Percentiles rank a stretch among this genome's conserved stretches.
Evolutionary conservation across 225 moss, liverwort and hornwort genomes (phyloP).

Genomic region (Lunularia cruciata): DNA sequence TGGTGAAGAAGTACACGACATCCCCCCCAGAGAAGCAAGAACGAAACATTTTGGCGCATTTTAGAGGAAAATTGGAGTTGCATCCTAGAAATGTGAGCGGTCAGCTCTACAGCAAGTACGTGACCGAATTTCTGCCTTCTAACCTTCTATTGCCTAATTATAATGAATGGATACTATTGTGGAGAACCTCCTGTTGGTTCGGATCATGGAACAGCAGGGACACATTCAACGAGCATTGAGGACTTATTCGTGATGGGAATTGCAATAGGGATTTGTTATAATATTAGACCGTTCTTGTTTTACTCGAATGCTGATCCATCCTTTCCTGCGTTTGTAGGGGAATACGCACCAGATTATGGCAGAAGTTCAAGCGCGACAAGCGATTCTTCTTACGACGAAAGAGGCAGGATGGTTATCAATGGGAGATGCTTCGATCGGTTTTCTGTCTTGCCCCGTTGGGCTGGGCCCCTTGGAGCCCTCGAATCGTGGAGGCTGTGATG

Average conservation of each 20-base stretch:
- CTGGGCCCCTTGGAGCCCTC: conserved; percentile 99
- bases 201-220: too few relatives aligned
- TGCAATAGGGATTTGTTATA: too few relatives aligned
- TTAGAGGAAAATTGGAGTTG: conserved; percentile 91
- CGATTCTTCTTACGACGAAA: conserved; percentile 67
- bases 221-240: too few relatives aligned
- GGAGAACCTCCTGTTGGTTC: too few relatives aligned
- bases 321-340: conserved; percentile 49
- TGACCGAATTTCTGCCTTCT: not conserved
- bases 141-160: too few relatives aligned
- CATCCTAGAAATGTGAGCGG: conserved; percentile 88
- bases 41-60: conserved; percentile 73
- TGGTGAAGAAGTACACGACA: conserved; percentile 41
- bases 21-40: conserved; percentile 48
- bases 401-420: conserved; percentile 61
- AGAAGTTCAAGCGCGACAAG: conserved; percentile 67
- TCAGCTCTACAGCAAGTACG: conserved; percentile 76
- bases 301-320: conserved; percentile 8
- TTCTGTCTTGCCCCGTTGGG: conserved; percentile 92
- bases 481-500: conserved; percentile 86
- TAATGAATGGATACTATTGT: too few relatives aligned
- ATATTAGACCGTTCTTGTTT: not conserved
- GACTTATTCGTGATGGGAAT: too few relatives aligned
- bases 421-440: conserved; percentile 74
- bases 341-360: conserved; percentile 69